A percentile compares a stretch with the other conserved stretches of the same genome.
These are phyloP conservation scores for Chloris gayana DNA, from an alignment of 176 grass and related monocot species.

Conservation along the genomic window DNA sequence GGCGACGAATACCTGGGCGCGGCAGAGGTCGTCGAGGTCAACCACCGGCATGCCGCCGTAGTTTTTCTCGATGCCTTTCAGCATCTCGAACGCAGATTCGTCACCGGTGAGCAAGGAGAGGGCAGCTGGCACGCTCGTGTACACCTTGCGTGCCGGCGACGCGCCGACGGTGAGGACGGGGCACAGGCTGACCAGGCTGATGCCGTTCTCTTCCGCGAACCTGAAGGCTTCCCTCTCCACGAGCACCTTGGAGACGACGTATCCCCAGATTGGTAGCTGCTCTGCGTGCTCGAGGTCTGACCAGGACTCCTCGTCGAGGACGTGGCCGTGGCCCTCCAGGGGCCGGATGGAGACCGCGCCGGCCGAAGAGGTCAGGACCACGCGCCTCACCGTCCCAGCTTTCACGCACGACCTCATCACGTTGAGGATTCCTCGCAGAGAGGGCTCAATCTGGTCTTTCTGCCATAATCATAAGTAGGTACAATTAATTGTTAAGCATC, in stretches of 20 bases:
- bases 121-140: constrained; percentile 22
- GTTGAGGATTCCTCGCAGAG: background rate
- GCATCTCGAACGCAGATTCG: constrained; percentile 10
- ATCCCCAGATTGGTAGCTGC: constrained; percentile 15
- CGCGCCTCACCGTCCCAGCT: background rate
- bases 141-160: constrained; percentile 18
- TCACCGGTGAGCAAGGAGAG: constrained; percentile 52
- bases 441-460: background rate
- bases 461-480: background rate
- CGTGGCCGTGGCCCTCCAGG: background rate
- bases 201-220: constrained; percentile 28
- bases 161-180: constrained; percentile 30
- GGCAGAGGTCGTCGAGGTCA: constrained; percentile 54
- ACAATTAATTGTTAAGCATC: too few relatives aligned
- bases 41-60: background rate
- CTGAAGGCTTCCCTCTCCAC: constrained; percentile 34
- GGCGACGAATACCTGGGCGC: constrained; percentile 54
- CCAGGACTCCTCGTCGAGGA: background rate
- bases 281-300: background rate
- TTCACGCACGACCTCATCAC: background rate
- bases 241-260: constrained; percentile 50
- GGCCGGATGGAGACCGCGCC: background rate
- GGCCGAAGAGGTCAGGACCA: background rate
- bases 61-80: background rate
- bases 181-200: constrained; percentile 45